Percentiles rank a stretch among this genome's conserved stretches.
phyloP scores from a whole-genome alignment of 2,329 filamentous ascomycete species.

The Venturia aucupariae region DNA sequence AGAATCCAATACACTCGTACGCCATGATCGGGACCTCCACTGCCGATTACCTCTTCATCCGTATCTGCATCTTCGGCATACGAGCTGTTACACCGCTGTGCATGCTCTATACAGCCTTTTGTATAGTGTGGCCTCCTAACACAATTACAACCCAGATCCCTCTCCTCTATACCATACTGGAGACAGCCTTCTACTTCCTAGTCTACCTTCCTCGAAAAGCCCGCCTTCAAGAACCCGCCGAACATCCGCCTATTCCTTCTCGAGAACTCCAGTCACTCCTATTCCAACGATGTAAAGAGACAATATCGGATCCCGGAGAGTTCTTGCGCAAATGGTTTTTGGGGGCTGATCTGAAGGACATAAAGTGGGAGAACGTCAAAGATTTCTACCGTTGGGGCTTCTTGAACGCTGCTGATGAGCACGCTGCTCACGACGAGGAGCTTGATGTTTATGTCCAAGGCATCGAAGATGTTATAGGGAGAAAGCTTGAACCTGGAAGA shows the following conservation, averaged over 20 bases:
- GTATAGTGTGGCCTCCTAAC: background rate
- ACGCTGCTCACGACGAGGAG: constrained; percentile 37
- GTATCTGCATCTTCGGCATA: background rate
- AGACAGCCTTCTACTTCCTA: constrained; percentile 5
- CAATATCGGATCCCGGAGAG: constrained; percentile 44
- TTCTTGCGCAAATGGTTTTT: constrained; percentile 60
- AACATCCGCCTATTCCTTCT: background rate
- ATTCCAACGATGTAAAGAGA: constrained; percentile 47
- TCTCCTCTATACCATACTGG: background rate
- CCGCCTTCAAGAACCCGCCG: constrained; percentile 2
- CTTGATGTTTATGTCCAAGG: constrained; percentile 46
- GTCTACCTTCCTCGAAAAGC: background rate
- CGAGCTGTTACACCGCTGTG: constrained; percentile 5
- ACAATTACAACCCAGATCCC: background rate
- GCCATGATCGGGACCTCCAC: background rate
- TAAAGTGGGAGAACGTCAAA: constrained; percentile 57
- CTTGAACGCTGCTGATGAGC: constrained; percentile 42
- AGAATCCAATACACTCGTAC: background rate
- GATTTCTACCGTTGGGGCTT: constrained; percentile 63
- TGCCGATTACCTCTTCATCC: constrained; percentile 6
- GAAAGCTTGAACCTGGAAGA: constrained; percentile 43
- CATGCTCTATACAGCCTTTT: background rate
- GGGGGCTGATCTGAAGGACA: constrained; percentile 47
- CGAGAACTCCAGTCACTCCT: constrained; percentile 43
- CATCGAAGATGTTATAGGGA: constrained; percentile 45